Base-by-base conservation (phyloP, 1,284 basidiomycete species). In the Ceratorhiza oryzae-sativae region DNA sequence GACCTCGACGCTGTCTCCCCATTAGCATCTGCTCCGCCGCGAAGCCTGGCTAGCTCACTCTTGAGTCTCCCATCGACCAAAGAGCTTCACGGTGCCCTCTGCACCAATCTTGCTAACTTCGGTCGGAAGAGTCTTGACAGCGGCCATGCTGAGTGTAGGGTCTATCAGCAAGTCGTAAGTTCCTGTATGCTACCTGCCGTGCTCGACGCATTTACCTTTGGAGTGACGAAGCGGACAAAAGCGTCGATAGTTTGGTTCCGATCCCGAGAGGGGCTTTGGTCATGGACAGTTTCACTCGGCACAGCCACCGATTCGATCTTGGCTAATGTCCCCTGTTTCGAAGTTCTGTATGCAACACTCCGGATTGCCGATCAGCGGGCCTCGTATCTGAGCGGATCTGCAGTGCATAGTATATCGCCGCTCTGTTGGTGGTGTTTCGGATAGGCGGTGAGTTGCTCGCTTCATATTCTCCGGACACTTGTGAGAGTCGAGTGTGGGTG, bases 21-120 rank as follows among this genome's bases (percentile, higher is more conserved):
- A 15, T 68, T 49, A 49, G 34, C 60, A n/a, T n/a, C 15, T 15
- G 32, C 10, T 12, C 48, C 25, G 13, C 25, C 34, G 23, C n/a
- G n/a, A 12, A 4, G 15, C 15, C n/a, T 4, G n/a, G 18, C 3
- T 8, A 67, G 89, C 94, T 84, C 86, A 97, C 94, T 96, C 95
- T 81, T 94, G 90, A 76, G 94, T 90, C 74, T 97, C 95, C 95
- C 95, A 98, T 86, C 94, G 94, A 81, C 94, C 94, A 81, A 98
- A 98, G 76, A 98, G 89, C 85, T 95, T 96, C 80, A 98, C 88
- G 76, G 78, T 78, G 72, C 82, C 82, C 81, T 95, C 93, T 75
- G 80, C 79, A 78, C 91, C 92, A 79, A 95, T 86, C 84, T 86
- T 93, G 76, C 91, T 91, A 78, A 96, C 87, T 75, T 95, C 93